These are phyloP conservation scores for Blastobotrys niveus DNA, from an alignment of 1,139 yeast species.

Conservation along the genomic window DNA sequence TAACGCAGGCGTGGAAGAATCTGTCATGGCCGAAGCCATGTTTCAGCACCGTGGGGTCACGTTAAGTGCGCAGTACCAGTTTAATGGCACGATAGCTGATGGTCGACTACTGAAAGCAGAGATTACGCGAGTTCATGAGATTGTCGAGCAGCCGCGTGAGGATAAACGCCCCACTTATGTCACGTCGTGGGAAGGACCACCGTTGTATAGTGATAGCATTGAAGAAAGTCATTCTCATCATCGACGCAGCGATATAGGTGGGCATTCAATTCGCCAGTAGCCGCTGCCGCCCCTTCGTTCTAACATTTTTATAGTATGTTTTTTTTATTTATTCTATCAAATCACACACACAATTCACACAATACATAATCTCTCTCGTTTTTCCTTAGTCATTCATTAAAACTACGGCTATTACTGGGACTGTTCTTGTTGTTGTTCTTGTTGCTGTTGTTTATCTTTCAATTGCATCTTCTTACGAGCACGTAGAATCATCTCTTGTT, in stretches of 20 bases:
- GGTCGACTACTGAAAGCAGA: slow-evolving; percentile 25
- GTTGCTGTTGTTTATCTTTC: slow-evolving; percentile 12
- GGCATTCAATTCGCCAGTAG: neutral
- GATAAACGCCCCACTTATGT: slow-evolving; percentile 14
- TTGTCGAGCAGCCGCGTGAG: slow-evolving; percentile 13
- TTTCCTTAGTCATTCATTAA: too few species aligned
- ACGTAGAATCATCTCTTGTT: slow-evolving; percentile 45
- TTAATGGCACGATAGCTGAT: slow-evolving; percentile 29
- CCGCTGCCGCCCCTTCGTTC: too few species aligned
- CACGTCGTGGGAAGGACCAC: slow-evolving; percentile 23
- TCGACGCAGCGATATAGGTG: neutral
- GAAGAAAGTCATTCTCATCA: neutral
- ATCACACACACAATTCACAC: too few species aligned
- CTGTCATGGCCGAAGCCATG: slow-evolving; percentile 28
- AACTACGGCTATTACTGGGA: too few species aligned
- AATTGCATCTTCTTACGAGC: slow-evolving; percentile 43
- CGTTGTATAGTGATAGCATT: slow-evolving; percentile 21
- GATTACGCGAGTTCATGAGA: slow-evolving; percentile 24
- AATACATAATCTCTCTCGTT: neutral
- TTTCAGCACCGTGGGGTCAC: slow-evolving; percentile 24
- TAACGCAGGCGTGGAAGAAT: slow-evolving; percentile 18
- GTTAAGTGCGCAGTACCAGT: slow-evolving; percentile 21
- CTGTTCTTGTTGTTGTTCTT: too few species aligned
- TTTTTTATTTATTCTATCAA: too few species aligned
- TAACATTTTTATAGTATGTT: too few species aligned